Base-by-base conservation (phyloP, 2,329 filamentous ascomycete genomes). In the Aspergillus persii region DNA sequence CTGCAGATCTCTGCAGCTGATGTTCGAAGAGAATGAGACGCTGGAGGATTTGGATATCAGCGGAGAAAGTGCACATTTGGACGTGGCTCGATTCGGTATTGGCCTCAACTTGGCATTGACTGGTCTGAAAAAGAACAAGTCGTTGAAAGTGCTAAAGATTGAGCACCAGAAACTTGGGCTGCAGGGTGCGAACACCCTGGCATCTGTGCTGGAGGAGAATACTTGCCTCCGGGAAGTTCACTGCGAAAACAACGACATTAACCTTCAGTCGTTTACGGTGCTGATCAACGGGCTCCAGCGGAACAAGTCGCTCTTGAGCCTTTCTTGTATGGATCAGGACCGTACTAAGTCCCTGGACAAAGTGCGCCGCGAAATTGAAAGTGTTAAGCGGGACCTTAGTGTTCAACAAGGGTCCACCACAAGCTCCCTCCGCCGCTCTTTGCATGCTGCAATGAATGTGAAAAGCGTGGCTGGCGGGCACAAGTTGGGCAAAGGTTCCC, bases 161-260 rank as follows among this genome's bases (percentile, higher is more conserved):
- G 86, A 89, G 70, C 79, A 88, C 69, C 88, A 91, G 74, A 87
- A 85, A 63, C 80, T 91, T 6, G 88, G 88, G 3, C 72, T 89
- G 26, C 86, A 88, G 72, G 88, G 88, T 33, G 88, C 88, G 3
- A 89, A 84, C 67, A 89, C 87, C 0, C 77, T 91, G 39, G 85
- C 88, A 2, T 87, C 88, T 18, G 87, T 91, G 15, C 76, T 91
- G 39, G 85, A 88, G 66, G 80, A 80, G 61, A 91, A 91, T 66
- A 79, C 74, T 2, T 84, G 83, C 1, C 75, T 91, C 4, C 80
- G 82, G 29, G 85, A 90, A 69, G 79, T 91, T 5, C 81, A 89
- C 66, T 91, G 88, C 71, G 87, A 89, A 62, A 86, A 89, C 71
- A 91, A 91, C 68, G 85, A 86, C 56, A 89, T 90, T 57, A 87